phyloP scores from a whole-genome alignment of 768 basidiomycete species.

The Lactarius akahatsu region DNA sequence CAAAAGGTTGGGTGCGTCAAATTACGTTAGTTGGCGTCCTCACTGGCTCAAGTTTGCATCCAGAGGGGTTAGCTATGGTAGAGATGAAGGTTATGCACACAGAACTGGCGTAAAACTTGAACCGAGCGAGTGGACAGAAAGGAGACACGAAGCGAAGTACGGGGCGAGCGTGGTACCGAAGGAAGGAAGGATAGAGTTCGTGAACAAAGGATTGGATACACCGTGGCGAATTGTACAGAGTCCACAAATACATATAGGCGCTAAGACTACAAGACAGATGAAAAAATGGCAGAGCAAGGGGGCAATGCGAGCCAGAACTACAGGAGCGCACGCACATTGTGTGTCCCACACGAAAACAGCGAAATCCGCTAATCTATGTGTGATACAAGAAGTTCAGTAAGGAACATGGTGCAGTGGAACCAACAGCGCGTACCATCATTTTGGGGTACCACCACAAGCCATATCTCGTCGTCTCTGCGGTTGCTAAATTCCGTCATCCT shows the following conservation, averaged over 20 bases:
- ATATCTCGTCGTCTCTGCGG: background rate
- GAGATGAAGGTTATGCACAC: background rate
- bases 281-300: background rate
- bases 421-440: background rate
- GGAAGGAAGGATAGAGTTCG: too few relatives aligned
- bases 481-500: background rate
- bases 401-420: background rate
- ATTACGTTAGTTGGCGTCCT: too few relatives aligned
- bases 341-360: too few relatives aligned
- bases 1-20: too few relatives aligned
- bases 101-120: too few relatives aligned
- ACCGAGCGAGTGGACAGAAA: too few relatives aligned
- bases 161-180: too few relatives aligned
- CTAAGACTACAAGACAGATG: background rate
- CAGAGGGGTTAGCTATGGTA: too few relatives aligned
- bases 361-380: too few relatives aligned
- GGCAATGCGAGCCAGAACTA: background rate
- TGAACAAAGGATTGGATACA: background rate
- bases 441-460: background rate
- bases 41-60: too few relatives aligned
- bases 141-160: too few relatives aligned
- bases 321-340: background rate
- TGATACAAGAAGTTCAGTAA: background rate
- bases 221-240: background rate
- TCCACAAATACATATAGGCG: background rate